Percentiles rank a stretch among this genome's conserved stretches.
These are phyloP conservation scores for Juncus inflexus DNA, from an alignment of 176 grass and related monocot genomes.

Conservation along the genomic window DNA sequence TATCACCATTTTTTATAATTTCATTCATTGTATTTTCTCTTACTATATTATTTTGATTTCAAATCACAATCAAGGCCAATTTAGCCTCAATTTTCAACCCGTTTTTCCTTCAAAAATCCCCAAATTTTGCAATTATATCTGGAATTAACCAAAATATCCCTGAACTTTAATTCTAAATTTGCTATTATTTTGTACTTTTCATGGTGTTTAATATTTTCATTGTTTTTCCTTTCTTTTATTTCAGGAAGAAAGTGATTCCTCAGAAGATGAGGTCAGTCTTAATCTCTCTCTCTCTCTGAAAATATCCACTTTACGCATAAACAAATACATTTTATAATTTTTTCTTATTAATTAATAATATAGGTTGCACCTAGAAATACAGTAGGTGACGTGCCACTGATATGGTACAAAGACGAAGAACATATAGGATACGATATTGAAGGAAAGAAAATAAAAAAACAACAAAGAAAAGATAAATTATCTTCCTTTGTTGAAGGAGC, in stretches of 20 bases:
- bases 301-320: background rate
- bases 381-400: constrained; percentile 61
- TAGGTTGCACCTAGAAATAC: constrained; percentile 84
- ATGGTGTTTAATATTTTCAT: constrained; percentile 2
- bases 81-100: background rate
- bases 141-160: background rate
- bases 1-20: no score
- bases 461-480: constrained; percentile 65
- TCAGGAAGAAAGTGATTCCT: constrained; percentile 79
- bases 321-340: background rate
- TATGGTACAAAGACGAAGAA: constrained; percentile 89
- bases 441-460: constrained; percentile 79
- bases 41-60: background rate
- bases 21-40: no score
- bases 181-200: background rate
- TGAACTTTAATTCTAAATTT: background rate
- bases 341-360: background rate
- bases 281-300: background rate
- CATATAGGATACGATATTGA: constrained; percentile 80
- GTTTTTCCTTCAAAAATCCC: background rate
- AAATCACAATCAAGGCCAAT: background rate
- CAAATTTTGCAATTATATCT: background rate
- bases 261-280: constrained; percentile 71
- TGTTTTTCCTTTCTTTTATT: constrained; percentile 2
- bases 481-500: constrained; percentile 50